phyloP scores from a whole-genome alignment of 2,329 filamentous ascomycete species.

The Venturia aucupariae region DNA sequence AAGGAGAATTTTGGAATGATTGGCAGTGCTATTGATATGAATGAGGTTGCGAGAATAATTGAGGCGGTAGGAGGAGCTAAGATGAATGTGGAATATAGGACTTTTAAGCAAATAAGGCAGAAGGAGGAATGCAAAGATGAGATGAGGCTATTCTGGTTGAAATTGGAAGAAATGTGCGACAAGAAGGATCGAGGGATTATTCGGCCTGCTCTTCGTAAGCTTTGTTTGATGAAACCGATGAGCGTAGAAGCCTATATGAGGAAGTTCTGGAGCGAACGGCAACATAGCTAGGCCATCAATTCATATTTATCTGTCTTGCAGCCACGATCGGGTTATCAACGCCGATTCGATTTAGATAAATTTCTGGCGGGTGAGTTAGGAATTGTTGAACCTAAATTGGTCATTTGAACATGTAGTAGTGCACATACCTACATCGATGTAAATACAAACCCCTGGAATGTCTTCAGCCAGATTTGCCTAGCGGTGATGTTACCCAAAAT shows the following conservation, averaged over 20 bases:
- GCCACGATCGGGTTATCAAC: too few species aligned
- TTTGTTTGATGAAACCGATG: background rate
- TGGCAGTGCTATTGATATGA: conserved; percentile 23
- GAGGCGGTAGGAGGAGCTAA: conserved; percentile 18
- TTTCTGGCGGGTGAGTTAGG: background rate
- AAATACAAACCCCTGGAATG: too few species aligned
- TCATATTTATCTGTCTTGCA: background rate
- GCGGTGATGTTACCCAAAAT: background rate
- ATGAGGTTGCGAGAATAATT: conserved; percentile 21
- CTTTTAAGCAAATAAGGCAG: conserved; percentile 16
- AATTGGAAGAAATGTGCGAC: background rate
- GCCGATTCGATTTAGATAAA: background rate
- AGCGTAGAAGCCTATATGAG: conserved; percentile 1
- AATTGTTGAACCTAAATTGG: background rate
- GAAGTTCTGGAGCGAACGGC: conserved; percentile 2
- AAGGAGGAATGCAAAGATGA: background rate
- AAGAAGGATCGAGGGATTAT: background rate
- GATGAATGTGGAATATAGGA: conserved; percentile 16
- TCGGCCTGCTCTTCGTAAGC: background rate
- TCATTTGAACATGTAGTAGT: background rate
- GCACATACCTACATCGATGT: background rate
- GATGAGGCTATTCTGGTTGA: background rate
- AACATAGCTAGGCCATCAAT: background rate
- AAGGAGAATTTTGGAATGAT: conserved; percentile 26
- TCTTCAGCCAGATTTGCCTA: background rate